Percentiles rank a stretch among this genome's conserved stretches.
Conservation (phyloP, 768 basidiomycete species). For the Brasilioporus rufonigricans region DNA sequence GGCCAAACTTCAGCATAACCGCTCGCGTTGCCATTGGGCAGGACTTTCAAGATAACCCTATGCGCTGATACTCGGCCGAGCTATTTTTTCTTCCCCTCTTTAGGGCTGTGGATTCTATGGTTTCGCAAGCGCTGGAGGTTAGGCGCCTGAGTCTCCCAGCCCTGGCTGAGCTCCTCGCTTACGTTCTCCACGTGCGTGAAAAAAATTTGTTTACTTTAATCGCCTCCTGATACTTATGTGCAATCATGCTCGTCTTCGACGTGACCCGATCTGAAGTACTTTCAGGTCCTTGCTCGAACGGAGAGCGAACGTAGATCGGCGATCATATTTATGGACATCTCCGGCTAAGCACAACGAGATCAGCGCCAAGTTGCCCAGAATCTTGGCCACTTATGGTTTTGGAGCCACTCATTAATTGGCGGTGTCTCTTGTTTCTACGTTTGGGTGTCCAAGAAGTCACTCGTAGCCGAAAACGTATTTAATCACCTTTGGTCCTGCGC, state of each 20-base stretch:
- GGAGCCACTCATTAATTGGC: neutral
- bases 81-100: too few species aligned
- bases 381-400: neutral
- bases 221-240: neutral
- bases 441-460: neutral
- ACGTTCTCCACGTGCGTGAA: neutral
- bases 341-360: neutral
- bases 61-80: too few species aligned
- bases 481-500: neutral
- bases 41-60: too few species aligned
- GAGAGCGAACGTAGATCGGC: neutral
- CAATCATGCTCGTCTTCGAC: too few species aligned
- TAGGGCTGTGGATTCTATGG: too few species aligned
- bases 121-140: neutral
- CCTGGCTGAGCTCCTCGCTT: neutral
- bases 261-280: too few species aligned
- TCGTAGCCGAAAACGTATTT: constrained; percentile 2
- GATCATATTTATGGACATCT: neutral
- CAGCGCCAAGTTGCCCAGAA: neutral
- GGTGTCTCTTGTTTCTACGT: constrained; percentile 4
- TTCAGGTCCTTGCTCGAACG: neutral
- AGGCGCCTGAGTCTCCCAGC: neutral
- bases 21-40: too few species aligned
- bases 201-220: neutral
- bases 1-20: too few species aligned